Evolutionary conservation across 352 stramenopile genomes (phyloP).

Genomic region (Phytophthora sp.): DNA sequence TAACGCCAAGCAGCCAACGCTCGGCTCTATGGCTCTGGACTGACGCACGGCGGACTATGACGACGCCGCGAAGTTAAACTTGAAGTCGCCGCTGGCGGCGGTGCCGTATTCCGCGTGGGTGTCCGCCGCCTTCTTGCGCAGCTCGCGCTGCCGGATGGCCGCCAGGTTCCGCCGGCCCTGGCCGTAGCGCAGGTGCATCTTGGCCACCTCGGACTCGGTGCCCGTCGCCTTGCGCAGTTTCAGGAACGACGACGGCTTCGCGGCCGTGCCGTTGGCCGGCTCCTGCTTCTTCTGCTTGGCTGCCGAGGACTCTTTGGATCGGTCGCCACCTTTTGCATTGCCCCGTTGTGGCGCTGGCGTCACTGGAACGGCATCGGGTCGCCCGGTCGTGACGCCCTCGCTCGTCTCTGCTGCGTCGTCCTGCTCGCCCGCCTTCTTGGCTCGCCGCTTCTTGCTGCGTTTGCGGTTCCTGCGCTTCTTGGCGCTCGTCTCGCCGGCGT

Average conservation of each 20-base stretch:
- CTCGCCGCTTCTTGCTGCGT: constrained; percentile 31
- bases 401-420: constrained; percentile 9
- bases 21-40: too few relatives aligned
- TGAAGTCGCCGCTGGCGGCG: constrained; percentile 22
- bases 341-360: constrained; percentile 16
- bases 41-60: too few relatives aligned
- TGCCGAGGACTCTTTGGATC: constrained; percentile 1
- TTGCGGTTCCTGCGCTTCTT: constrained; percentile 43
- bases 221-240: constrained; percentile 67
- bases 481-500: not conserved
- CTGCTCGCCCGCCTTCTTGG: constrained; percentile 16
- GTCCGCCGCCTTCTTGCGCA: constrained; percentile 30
- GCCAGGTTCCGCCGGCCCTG: constrained; percentile 60
- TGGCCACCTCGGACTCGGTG: constrained; percentile 68
- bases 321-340: too few relatives aligned
- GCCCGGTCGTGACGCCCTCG: constrained; percentile 1
- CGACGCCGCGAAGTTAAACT: constrained; percentile 41
- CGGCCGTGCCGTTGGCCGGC: not conserved
- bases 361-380: constrained; percentile 7
- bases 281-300: constrained; percentile 25
- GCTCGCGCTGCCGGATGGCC: constrained; percentile 54
- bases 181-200: constrained; percentile 78
- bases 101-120: not conserved
- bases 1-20: not conserved
- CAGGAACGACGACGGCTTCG: constrained; percentile 45